These are phyloP conservation scores for Agrostemma githago DNA, from an alignment of 148 eudicot genomes.

Conservation along the genomic window DNA sequence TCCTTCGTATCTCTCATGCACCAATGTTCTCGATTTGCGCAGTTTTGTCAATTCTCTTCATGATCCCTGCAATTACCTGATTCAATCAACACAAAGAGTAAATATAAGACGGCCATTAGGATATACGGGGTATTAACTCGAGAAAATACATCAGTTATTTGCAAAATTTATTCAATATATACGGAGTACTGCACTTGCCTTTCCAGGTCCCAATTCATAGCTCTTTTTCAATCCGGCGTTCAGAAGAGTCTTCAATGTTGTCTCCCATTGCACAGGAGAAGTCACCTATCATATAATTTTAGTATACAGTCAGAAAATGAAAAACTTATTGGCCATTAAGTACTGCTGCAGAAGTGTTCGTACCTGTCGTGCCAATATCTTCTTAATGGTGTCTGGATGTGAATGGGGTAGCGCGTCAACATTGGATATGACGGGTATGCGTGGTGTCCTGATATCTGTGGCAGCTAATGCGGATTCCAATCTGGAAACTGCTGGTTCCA, in stretches of 20 bases:
- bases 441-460: slow-evolving; percentile 65
- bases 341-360: background rate
- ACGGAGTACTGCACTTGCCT: slow-evolving; percentile 34
- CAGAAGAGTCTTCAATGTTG: slow-evolving; percentile 70
- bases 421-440: slow-evolving; percentile 88
- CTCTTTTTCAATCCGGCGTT: slow-evolving; percentile 68
- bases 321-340: background rate
- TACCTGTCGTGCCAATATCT: slow-evolving; percentile 87
- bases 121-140: no score
- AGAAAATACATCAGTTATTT: background rate
- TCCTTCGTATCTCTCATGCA: slow-evolving; percentile 35
- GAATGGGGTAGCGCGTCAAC: slow-evolving; percentile 94
- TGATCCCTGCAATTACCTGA: slow-evolving; percentile 89
- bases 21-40: slow-evolving; percentile 72
- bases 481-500: slow-evolving; percentile 90
- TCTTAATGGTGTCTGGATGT: slow-evolving; percentile 76
- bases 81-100: background rate
- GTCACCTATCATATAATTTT: slow-evolving; percentile 53
- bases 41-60: slow-evolving; percentile 77
- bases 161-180: background rate
- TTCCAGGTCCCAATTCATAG: slow-evolving; percentile 93
- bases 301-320: background rate
- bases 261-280: slow-evolving; percentile 95
- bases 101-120: background rate
- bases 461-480: slow-evolving; percentile 81